Percentiles rank a stretch among this genome's conserved stretches.
phyloP scores from a whole-genome alignment of 2,329 filamentous ascomycete genomes.

The Arthrobotrys entomopaga region DNA sequence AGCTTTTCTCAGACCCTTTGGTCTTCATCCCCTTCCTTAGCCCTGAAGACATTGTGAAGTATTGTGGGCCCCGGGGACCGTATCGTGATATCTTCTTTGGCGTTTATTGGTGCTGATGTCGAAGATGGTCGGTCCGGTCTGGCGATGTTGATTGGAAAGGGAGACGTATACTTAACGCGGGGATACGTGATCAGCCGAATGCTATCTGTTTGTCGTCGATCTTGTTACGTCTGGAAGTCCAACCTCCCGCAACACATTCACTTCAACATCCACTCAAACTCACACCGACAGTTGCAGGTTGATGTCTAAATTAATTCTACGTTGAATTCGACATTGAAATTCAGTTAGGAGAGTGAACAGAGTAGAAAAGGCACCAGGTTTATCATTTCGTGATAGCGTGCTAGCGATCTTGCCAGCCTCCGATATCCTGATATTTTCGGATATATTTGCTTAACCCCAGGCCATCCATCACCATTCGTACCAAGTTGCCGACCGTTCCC shows the following conservation, averaged over 20 bases:
- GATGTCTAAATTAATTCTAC: no score
- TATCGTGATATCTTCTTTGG: background rate
- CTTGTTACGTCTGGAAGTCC: background rate
- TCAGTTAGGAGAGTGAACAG: no score
- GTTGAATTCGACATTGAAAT: no score
- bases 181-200: background rate
- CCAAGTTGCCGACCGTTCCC: no score
- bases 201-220: no score
- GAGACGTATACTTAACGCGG: background rate
- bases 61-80: background rate
- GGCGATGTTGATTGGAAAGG: background rate
- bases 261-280: background rate
- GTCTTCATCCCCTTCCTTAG: slow-evolving; percentile 35
- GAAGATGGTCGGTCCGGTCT: background rate
- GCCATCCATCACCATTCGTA: no score
- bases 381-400: no score
- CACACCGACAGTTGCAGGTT: no score
- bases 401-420: slow-evolving; percentile 7
- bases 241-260: background rate
- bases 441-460: slow-evolving; percentile 4
- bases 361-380: no score
- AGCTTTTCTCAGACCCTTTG: background rate
- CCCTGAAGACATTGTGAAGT: slow-evolving; percentile 32
- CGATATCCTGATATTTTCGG: slow-evolving; percentile 9
- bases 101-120: background rate